A percentile compares a stretch with the other conserved stretches of the same genome.
phyloP scores from a whole-genome alignment of 139 green algal genomes.

The Chlamydomonas eustigma region DNA sequence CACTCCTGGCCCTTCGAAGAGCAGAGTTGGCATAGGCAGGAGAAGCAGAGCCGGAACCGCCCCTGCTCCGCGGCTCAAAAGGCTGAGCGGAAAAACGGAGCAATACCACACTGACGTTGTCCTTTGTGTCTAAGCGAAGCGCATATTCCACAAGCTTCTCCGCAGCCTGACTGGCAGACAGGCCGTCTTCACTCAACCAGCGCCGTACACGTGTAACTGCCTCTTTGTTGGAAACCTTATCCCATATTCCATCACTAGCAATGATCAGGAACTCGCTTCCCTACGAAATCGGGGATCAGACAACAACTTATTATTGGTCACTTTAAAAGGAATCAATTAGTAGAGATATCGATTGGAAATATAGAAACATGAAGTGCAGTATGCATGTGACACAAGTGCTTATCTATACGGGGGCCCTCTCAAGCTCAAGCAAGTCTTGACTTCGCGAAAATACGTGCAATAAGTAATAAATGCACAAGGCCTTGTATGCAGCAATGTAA shows the following conservation, averaged over 20 bases:
- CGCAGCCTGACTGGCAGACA: not conserved
- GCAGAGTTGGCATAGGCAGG: not conserved
- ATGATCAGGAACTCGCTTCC: constrained; percentile 13
- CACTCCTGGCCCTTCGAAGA: not conserved
- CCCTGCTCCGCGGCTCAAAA: not conserved
- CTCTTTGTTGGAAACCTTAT: constrained; percentile 13
- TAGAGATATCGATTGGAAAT: too few species aligned
- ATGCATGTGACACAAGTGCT: too few species aligned
- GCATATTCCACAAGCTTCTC: constrained; percentile 9
- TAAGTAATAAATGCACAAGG: too few species aligned
- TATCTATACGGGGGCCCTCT: too few species aligned
- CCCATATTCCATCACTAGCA: constrained; percentile 6
- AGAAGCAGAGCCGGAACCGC: too few species aligned
- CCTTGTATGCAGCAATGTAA: too few species aligned
- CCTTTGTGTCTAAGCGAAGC: not conserved
- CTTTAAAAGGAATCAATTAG: too few species aligned
- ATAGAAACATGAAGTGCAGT: too few species aligned
- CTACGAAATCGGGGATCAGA: too few species aligned
- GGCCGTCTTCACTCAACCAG: not conserved
- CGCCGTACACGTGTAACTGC: constrained; percentile 1
- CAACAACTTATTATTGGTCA: too few species aligned
- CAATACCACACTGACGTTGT: constrained; percentile 3
- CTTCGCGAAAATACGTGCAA: too few species aligned
- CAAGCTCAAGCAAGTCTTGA: too few species aligned
- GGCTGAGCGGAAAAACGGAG: constrained; percentile 9